Evolutionary conservation across 257 asterid species (phyloP), one percentile per base, ranked within the genome.

Genomic region (Anisodus acutangulus): DNA sequence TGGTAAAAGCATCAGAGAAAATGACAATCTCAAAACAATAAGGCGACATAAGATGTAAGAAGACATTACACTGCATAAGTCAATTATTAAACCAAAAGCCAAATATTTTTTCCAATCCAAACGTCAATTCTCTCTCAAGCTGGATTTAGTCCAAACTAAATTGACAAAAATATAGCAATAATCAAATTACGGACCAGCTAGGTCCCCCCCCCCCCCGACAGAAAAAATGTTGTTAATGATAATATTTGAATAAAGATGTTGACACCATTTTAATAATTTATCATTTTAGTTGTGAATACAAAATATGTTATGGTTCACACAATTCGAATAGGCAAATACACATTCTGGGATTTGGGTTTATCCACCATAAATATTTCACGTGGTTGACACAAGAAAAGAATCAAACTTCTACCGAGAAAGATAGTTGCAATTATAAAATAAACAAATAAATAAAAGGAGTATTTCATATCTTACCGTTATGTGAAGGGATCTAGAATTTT

Each of bases 81-180:
- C 81, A 51, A 51, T 22, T 76, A 51, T 76, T 49, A 19, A 49
- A 49, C 15, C 9, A 15, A 71, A 71, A 19, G 3, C 13, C 11
- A 51, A 11, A 17, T 49, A 6, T 49, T 43, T 26, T 22, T 49
- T 76, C 8, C 9, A 51, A 51, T 12, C 81, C 63, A 76, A 76
- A 51, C 45, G 81, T 76, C 81, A 51, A 22, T 22, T 76, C 47
- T 12, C 0, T 53, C 26, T 76, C 81, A 51, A 76, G 17, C 17
- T 60, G 67, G 1, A 60, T n/a, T 60, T n/a, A 58, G 64, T 58
- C 64, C 64, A n/a, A n/a, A n/a, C 12, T 26, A 0, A 76, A 12
- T 76, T 76, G 81, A 76, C 63, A 51, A 74, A 45, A 47, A n/a
- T 72, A 11, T 19, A 41, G 8, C 16, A 43, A 70, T 53, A 70